Percentiles rank a stretch among this genome's conserved stretches.
phyloP scores from a whole-genome alignment of 1,284 basidiomycete genomes.

The Tremellales sp. region DNA sequence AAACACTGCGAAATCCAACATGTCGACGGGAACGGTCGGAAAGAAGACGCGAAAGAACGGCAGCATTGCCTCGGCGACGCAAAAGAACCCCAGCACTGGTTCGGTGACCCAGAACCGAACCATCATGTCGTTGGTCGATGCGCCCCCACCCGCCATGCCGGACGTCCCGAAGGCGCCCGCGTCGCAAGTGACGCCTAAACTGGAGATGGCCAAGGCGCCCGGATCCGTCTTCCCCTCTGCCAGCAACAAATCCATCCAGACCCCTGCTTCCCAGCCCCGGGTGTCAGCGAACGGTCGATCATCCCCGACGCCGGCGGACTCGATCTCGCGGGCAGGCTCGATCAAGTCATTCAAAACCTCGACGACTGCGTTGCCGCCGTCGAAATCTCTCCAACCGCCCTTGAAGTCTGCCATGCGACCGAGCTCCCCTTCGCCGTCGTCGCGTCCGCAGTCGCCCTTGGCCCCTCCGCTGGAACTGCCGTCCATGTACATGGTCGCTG shows the following conservation, averaged over 20 bases:
- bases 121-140: constrained; percentile 40
- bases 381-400: constrained; percentile 38
- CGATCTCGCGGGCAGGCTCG: constrained; percentile 27
- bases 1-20: constrained; percentile 26
- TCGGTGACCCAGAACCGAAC: constrained; percentile 22
- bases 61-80: constrained; percentile 28
- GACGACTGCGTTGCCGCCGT: constrained; percentile 41
- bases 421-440: constrained; percentile 26
- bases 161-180: constrained; percentile 47
- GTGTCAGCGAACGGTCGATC: neutral
- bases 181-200: constrained; percentile 38
- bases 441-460: neutral
- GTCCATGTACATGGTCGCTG: constrained; percentile 35
- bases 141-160: constrained; percentile 37
- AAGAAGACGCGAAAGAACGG: constrained; percentile 33
- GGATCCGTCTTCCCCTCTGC: constrained; percentile 25
- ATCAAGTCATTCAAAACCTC: constrained; percentile 10
- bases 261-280: neutral
- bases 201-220: constrained; percentile 41
- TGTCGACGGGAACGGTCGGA: constrained; percentile 18
- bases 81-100: too few species aligned
- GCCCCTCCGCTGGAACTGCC: constrained; percentile 18
- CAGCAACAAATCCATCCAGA: neutral
- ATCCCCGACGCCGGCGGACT: constrained; percentile 10
- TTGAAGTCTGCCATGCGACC: constrained; percentile 47